phyloP scores from a whole-genome alignment of 2,329 filamentous ascomycete genomes.

The Lecanicillium sp. region DNA sequence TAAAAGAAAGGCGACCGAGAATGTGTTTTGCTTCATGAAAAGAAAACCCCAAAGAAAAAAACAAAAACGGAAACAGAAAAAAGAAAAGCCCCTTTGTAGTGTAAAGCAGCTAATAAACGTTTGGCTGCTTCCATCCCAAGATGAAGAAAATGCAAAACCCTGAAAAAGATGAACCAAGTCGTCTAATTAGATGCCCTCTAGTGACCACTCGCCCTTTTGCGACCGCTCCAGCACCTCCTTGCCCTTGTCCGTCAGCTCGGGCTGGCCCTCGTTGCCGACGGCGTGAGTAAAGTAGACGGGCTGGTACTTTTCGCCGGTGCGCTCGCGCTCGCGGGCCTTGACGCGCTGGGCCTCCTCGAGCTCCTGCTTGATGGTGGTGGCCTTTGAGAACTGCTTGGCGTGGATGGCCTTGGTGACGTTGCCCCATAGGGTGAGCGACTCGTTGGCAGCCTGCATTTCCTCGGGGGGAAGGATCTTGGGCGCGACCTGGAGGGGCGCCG shows the following conservation, averaged over 20 bases:
- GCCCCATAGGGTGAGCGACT: constrained; percentile 83
- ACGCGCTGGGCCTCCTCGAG: constrained; percentile 85
- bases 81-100: neutral
- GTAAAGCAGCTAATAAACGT: neutral
- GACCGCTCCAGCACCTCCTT: constrained; percentile 44
- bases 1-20: neutral
- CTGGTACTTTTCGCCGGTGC: constrained; percentile 62
- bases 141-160: neutral
- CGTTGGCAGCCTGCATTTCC: constrained; percentile 77
- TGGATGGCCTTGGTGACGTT: constrained; percentile 81
- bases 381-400: constrained; percentile 74
- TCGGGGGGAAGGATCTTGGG: constrained; percentile 73
- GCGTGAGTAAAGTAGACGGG: constrained; percentile 79
- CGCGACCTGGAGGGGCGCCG: constrained; percentile 73
- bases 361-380: constrained; percentile 82
- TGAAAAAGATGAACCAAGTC: neutral
- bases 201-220: constrained; percentile 47
- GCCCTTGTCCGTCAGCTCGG: constrained; percentile 50
- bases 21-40: neutral
- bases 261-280: constrained; percentile 49
- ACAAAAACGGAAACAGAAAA: neutral
- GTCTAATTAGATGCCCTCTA: constrained; percentile 32
- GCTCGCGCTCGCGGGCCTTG: constrained; percentile 74
- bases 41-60: neutral
- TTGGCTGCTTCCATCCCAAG: neutral